Conservation (phyloP, 106 monocot genomes). For the Dendrobium huoshanense region DNA sequence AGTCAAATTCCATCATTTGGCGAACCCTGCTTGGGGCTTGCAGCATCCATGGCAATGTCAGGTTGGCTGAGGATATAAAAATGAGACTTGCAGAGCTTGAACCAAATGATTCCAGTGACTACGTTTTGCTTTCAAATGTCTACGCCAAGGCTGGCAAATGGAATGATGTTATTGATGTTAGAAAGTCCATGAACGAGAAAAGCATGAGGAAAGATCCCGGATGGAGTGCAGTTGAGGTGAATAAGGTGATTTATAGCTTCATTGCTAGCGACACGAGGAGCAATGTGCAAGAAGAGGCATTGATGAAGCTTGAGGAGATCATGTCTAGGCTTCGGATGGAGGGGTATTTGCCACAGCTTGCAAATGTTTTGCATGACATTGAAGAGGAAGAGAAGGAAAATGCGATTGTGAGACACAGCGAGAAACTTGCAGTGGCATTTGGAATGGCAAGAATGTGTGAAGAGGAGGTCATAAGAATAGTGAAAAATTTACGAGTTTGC, state of each 20-base stretch:
- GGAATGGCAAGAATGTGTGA: slow-evolving; percentile 23
- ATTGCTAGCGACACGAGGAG: slow-evolving; percentile 23
- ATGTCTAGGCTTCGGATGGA: slow-evolving; percentile 30
- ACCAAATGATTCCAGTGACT: slow-evolving; percentile 42
- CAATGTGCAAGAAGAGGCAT: slow-evolving; percentile 21
- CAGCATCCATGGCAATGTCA: slow-evolving; percentile 48
- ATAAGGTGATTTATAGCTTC: slow-evolving; percentile 30
- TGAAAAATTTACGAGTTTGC: slow-evolving; percentile 53
- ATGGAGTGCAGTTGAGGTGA: slow-evolving; percentile 60
- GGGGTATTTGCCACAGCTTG: slow-evolving; percentile 35
- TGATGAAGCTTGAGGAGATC: slow-evolving; percentile 29
- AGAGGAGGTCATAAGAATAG: slow-evolving; percentile 35
- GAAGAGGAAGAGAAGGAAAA: slow-evolving; percentile 54
- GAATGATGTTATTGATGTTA: slow-evolving; percentile 40
- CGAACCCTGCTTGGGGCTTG: slow-evolving; percentile 72
- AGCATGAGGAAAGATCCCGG: slow-evolving; percentile 49
- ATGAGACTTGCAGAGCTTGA: slow-evolving; percentile 40
- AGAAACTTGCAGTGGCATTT: slow-evolving; percentile 70
- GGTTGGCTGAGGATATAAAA: slow-evolving; percentile 41
- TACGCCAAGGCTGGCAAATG: slow-evolving; percentile 48
- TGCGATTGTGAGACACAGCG: slow-evolving; percentile 38
- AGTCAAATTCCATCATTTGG: slow-evolving; percentile 57
- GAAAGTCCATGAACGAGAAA: slow-evolving; percentile 34
- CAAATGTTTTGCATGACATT: slow-evolving; percentile 44
- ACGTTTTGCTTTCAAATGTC: slow-evolving; percentile 46